Percentiles rank a stretch among this genome's conserved stretches.
These are phyloP conservation scores for Westerdykella sp. DNA, from an alignment of 2,329 filamentous ascomycete species.

Conservation along the genomic window DNA sequence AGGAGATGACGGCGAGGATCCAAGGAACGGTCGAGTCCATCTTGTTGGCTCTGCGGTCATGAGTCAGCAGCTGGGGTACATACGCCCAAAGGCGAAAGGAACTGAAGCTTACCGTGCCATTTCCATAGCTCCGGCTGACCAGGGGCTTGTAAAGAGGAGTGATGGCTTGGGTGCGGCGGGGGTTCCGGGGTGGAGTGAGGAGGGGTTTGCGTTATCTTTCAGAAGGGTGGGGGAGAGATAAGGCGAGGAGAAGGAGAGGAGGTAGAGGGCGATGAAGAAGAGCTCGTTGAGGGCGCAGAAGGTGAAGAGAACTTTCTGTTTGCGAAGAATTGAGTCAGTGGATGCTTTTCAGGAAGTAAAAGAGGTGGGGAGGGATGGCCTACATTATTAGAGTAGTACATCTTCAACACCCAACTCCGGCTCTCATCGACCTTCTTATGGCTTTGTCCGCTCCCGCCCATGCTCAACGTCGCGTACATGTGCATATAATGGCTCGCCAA, in stretches of 20 bases:
- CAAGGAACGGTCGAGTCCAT: conserved; percentile 57
- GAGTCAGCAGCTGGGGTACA: not conserved
- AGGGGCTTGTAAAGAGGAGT: conserved; percentile 78
- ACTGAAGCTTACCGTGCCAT: conserved; percentile 55
- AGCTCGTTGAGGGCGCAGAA: conserved; percentile 88
- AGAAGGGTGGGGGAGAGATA: conserved; percentile 79
- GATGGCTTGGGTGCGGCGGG: conserved; percentile 64
- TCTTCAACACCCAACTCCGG: conserved; percentile 80
- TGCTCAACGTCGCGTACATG: conserved; percentile 92
- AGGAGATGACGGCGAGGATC: conserved; percentile 74
- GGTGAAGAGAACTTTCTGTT: conserved; percentile 78
- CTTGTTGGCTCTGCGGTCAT: conserved; percentile 65
- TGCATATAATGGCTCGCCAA: conserved; percentile 97
- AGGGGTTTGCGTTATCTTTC: conserved; percentile 52
- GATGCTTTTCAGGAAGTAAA: not conserved
- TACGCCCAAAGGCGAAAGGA: not conserved
- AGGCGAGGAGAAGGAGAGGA: conserved; percentile 92
- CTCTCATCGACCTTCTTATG: conserved; percentile 92
- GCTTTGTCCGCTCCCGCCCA: conserved; percentile 71
- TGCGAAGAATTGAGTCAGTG: not conserved
- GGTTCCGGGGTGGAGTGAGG: conserved; percentile 52
- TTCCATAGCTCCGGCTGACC: conserved; percentile 88
- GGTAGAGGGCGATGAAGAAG: conserved; percentile 97
- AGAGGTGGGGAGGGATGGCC: conserved; percentile 21
- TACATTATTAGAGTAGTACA: conserved; percentile 98